Percentiles rank a stretch among this genome's conserved stretches.
These are phyloP conservation scores for Phaeosphaeria sp. DNA, from an alignment of 2,329 filamentous ascomycete species.

Conservation along the genomic window DNA sequence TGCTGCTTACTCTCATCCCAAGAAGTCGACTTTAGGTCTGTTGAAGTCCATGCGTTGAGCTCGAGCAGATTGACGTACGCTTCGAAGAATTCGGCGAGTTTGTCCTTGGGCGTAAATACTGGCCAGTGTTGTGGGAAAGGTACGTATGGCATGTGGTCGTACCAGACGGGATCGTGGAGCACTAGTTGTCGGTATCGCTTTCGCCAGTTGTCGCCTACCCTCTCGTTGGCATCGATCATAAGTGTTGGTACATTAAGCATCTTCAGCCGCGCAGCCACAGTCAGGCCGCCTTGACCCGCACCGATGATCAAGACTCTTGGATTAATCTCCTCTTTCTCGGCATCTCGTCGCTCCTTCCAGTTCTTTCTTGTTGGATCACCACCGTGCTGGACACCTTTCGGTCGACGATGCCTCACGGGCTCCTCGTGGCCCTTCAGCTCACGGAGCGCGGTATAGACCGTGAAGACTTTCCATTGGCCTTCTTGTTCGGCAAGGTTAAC, in stretches of 20 bases:
- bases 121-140: conserved; percentile 42
- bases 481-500: conserved; percentile 42
- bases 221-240: conserved; percentile 52
- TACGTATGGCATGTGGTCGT: conserved; percentile 48
- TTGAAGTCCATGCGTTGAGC: conserved; percentile 50
- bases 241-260: conserved; percentile 52
- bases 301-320: conserved; percentile 43
- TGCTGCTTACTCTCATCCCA: conserved; percentile 47
- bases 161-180: conserved; percentile 50
- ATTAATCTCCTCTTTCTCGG: conserved; percentile 31
- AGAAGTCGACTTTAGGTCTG: conserved; percentile 43
- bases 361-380: conserved; percentile 37
- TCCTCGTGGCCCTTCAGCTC: conserved; percentile 47
- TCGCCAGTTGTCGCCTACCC: conserved; percentile 56
- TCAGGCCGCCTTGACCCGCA: conserved; percentile 54
- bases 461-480: conserved; percentile 50
- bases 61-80: conserved; percentile 46
- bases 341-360: conserved; percentile 39
- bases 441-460: conserved; percentile 46
- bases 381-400: conserved; percentile 38
- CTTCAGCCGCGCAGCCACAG: conserved; percentile 52
- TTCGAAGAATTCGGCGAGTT: conserved; percentile 48
- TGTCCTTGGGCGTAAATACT: conserved; percentile 42
- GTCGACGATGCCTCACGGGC: conserved; percentile 27
- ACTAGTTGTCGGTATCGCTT: conserved; percentile 55